These are phyloP conservation scores for Boletus sensibilis DNA, from an alignment of 768 basidiomycete species.

Conservation along the genomic window DNA sequence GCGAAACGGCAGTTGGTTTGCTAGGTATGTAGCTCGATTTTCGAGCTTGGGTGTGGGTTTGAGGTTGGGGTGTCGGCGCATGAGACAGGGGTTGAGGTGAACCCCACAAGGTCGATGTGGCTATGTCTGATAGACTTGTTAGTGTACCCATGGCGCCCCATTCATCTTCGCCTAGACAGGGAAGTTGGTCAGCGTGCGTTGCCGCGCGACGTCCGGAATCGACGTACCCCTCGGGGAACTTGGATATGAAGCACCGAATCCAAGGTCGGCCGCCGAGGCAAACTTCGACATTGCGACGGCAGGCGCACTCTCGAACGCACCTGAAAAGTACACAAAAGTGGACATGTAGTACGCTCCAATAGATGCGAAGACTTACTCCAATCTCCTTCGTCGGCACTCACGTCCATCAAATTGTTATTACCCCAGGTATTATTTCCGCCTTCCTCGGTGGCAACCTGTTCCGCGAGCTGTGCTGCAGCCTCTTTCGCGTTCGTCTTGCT, in stretches of 20 bases:
- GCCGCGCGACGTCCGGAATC: not conserved
- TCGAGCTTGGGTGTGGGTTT: slow-evolving; percentile 3
- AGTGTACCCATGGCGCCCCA: slow-evolving; percentile 23
- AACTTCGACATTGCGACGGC: slow-evolving; percentile 28
- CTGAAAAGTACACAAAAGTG: slow-evolving; percentile 34
- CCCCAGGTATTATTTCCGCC: slow-evolving; percentile 63
- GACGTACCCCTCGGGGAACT: slow-evolving; percentile 14
- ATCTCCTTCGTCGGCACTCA: slow-evolving; percentile 89
- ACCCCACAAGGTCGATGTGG: slow-evolving; percentile 12
- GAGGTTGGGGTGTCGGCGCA: slow-evolving; percentile 23
- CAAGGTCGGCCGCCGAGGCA: slow-evolving; percentile 24
- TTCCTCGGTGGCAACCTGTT: slow-evolving; percentile 47
- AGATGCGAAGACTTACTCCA: slow-evolving; percentile 68
- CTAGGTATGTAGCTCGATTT: not conserved
- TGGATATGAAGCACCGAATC: slow-evolving; percentile 22
- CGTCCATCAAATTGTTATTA: slow-evolving; percentile 82
- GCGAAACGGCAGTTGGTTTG: slow-evolving; percentile 8
- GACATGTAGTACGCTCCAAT: not conserved
- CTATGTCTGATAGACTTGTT: not conserved
- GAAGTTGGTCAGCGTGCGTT: not conserved
- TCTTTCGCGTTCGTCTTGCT: slow-evolving; percentile 43
- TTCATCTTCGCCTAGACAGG: slow-evolving; percentile 11
- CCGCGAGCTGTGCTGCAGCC: slow-evolving; percentile 55
- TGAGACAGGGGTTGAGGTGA: slow-evolving; percentile 21
- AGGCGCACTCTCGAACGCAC: slow-evolving; percentile 70